Evolutionary conservation across 129 eudicot genomes (phyloP).

Genomic region (Centaurea solstitialis): DNA sequence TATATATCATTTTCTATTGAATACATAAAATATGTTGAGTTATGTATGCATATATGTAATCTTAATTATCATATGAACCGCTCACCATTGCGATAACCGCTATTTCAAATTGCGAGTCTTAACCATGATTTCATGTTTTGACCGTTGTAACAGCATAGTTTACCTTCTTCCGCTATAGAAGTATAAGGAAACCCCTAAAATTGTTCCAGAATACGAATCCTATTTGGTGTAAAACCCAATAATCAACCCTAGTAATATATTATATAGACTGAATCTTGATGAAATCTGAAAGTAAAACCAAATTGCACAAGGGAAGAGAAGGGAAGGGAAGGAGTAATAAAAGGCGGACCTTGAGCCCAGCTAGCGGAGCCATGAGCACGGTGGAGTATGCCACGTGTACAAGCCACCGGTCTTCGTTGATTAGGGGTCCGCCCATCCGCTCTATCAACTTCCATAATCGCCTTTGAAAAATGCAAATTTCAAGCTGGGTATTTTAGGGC

Average conservation of each 20-base stretch:
- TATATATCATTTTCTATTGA: no score
- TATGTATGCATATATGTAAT: no score
- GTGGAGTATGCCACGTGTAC: slow-evolving; percentile 63
- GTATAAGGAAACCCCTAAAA: no score
- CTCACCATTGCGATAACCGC: no score
- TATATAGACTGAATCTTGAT: neutral
- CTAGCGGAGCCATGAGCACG: slow-evolving; percentile 97
- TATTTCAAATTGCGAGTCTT: no score
- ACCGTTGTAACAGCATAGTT: no score
- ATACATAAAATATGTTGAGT: no score
- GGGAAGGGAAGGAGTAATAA: neutral
- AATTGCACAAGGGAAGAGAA: neutral
- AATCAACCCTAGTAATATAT: neutral
- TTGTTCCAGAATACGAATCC: no score
- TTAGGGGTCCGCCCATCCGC: slow-evolving; percentile 68
- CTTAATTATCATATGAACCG: no score
- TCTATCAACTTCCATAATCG: slow-evolving; percentile 67
- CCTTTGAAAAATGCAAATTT: neutral
- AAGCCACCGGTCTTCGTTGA: slow-evolving; percentile 72
- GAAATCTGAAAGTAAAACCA: neutral
- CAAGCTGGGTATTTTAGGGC: neutral
- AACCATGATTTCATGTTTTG: no score
- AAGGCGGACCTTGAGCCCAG: slow-evolving; percentile 75
- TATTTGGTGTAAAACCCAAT: no score
- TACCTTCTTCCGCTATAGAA: no score